Evolutionary conservation across 2,329 filamentous ascomycete genomes (phyloP).

Genomic region (Orbilia oligospora): DNA sequence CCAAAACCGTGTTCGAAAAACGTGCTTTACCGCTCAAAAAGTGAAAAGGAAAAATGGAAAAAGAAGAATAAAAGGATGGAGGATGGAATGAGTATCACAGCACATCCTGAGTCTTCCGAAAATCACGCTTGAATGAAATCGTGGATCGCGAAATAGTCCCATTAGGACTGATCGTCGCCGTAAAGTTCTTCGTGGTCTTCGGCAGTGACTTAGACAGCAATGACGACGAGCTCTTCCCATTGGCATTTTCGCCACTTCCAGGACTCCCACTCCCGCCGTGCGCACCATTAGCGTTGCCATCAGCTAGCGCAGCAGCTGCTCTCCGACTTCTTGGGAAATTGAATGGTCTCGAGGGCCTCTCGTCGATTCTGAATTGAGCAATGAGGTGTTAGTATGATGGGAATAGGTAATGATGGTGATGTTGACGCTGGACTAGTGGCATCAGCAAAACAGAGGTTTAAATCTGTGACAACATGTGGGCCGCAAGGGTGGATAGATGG

Average conservation of each 20-base stretch:
- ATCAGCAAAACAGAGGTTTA: conserved; percentile 33
- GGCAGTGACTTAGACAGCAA: conserved; percentile 46
- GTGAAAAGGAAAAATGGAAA: conserved; percentile 11
- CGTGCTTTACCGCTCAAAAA: background rate
- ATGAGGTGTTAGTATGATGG: conserved; percentile 56
- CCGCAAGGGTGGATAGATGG: conserved; percentile 48
- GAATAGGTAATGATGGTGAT: conserved; percentile 31
- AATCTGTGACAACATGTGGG: conserved; percentile 42
- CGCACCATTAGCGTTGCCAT: conserved; percentile 33
- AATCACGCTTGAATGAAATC: conserved; percentile 58
- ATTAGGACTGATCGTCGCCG: conserved; percentile 41
- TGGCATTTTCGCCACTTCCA: conserved; percentile 3
- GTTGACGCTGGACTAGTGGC: conserved; percentile 30
- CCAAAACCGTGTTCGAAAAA: background rate
- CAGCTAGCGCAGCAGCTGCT: conserved; percentile 50
- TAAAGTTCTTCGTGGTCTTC: conserved; percentile 48
- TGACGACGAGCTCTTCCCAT: conserved; percentile 14
- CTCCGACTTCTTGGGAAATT: conserved; percentile 54
- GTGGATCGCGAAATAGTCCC: conserved; percentile 43
- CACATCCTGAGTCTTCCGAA: conserved; percentile 57
- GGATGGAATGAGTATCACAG: conserved; percentile 30
- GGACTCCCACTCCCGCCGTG: conserved; percentile 4
- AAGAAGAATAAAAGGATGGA: background rate
- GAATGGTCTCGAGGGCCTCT: conserved; percentile 60
- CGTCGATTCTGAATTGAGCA: conserved; percentile 59